These are phyloP conservation scores for Symbiodinium natans DNA, from an alignment of 73 alveolate species.

Conservation along the genomic window DNA sequence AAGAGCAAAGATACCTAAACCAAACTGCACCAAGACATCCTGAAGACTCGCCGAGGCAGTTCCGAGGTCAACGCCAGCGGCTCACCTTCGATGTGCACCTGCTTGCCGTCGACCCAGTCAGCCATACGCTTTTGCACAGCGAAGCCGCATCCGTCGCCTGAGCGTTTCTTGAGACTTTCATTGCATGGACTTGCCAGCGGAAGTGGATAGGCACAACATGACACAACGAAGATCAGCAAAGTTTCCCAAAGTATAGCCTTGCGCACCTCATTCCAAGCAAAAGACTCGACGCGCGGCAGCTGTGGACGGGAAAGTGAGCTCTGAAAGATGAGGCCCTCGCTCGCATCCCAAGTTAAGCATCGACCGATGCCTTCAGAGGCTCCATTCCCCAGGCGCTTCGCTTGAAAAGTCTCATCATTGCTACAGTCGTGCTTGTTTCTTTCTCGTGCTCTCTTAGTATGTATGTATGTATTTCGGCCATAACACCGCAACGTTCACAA, in stretches of 20 bases:
- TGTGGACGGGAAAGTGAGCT: not conserved
- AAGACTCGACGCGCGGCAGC: no score
- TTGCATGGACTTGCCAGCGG: not conserved
- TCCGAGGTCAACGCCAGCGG: conserved; percentile 25
- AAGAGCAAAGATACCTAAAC: not conserved
- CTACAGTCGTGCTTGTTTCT: not conserved
- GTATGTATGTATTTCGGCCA: no score
- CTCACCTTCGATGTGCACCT: conserved; percentile 68
- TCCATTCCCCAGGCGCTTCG: not conserved
- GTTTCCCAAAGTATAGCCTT: conserved; percentile 69
- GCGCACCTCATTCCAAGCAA: conserved; percentile 40
- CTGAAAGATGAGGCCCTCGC: not conserved
- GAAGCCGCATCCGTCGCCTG: conserved; percentile 93
- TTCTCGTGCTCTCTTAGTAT: not conserved
- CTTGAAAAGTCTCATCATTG: not conserved
- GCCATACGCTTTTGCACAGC: conserved; percentile 86
- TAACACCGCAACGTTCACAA: no score
- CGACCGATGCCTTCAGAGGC: conserved; percentile 51
- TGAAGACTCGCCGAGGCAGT: not conserved
- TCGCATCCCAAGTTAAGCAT: conserved; percentile 88
- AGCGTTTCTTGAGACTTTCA: not conserved
- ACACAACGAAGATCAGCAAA: not conserved
- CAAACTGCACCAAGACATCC: not conserved
- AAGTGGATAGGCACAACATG: not conserved
- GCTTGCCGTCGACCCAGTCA: conserved; percentile 87